Evolutionary conservation across 1,284 basidiomycete genomes (phyloP), one percentile per base, ranked within the genome.

Genomic region (Marasmius fiardii): DNA sequence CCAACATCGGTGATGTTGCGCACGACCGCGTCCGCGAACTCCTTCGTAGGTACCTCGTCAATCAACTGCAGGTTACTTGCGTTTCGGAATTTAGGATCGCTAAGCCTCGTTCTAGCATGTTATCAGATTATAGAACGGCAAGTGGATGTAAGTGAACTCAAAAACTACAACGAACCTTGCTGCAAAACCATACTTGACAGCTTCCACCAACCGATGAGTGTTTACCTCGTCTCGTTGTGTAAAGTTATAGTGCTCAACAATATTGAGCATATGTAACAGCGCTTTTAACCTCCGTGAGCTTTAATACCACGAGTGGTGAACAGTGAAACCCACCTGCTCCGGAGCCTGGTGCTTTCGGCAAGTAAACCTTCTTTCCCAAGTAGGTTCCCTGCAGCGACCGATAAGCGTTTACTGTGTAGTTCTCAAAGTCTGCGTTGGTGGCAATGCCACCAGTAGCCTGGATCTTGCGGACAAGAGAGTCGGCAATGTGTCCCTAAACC

Each of bases 181-280:
- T 58, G 90, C 85, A 65, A 90, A 91, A 0, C 88, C 90, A 65
- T 87, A 94, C 67, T 94, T 94, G 64, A 91, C 76, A 1, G 81
- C 79, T 68, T 95, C 93, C 3, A 93, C 74, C 7, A 88, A 68
- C 48, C 92, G 76, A 68, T 95, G 92, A 11, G 80, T 73, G 61
- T 83, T 86, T 21, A 91, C 64, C 0, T 74, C 74, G 12, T 79
- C 83, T 54, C 77, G 71, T 49, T 76, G 70, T 8, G 68, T 64
- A 43, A 87, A 70, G 55, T 86, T 76, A 65, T 81, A 93, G 31
- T 77, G 74, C 63, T 93, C 91, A 47, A 92, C 71, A 21, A 93
- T 67, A 64, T 95, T 93, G 23, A 95, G 72, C 79, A 93, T 88
- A 65, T 92, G 85, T 43, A 92, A 69, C 28, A 95, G 71, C 6